Evolutionary conservation across 192 early-diverging fungal genomes (phyloP).

Genomic region (Dissophora ornata): DNA sequence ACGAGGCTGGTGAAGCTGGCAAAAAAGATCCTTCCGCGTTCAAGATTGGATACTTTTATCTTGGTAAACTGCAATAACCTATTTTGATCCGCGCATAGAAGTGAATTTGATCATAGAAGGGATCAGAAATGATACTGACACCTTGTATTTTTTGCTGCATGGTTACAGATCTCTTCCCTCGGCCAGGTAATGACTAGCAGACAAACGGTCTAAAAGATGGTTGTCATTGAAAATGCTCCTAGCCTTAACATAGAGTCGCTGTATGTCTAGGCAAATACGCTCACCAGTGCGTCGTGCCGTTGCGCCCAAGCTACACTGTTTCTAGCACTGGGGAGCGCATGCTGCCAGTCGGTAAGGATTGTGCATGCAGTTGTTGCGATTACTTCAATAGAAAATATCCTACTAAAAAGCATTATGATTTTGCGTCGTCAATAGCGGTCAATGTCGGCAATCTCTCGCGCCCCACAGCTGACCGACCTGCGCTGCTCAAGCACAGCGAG

Average conservation of each 20-base stretch:
- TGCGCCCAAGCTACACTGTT: conserved; percentile 73
- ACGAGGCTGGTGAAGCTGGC: conserved; percentile 33
- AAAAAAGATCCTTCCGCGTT: conserved; percentile 16
- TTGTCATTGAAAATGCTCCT: no score
- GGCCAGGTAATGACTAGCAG: conserved; percentile 52
- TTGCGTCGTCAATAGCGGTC: no score
- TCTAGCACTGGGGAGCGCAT: conserved; percentile 54
- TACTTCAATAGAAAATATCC: no score
- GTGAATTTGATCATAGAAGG: no score
- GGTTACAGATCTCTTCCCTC: conserved; percentile 76
- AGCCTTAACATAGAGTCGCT: no score
- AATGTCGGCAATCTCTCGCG: conserved; percentile 50
- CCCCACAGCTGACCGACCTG: conserved; percentile 71
- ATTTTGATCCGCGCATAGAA: no score
- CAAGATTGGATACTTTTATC: conserved; percentile 52
- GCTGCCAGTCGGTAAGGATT: conserved; percentile 39
- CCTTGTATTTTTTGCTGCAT: neutral
- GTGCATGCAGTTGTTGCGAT: no score
- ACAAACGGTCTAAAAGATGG: neutral
- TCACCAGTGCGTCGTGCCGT: conserved; percentile 86
- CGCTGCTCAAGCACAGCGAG: conserved; percentile 83
- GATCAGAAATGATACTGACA: neutral
- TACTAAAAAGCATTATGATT: no score
- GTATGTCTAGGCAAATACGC: conserved; percentile 68
- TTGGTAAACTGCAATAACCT: conserved; percentile 29